Conservation (phyloP, 257 asterid species). For the Penstemon davidsonii region DNA sequence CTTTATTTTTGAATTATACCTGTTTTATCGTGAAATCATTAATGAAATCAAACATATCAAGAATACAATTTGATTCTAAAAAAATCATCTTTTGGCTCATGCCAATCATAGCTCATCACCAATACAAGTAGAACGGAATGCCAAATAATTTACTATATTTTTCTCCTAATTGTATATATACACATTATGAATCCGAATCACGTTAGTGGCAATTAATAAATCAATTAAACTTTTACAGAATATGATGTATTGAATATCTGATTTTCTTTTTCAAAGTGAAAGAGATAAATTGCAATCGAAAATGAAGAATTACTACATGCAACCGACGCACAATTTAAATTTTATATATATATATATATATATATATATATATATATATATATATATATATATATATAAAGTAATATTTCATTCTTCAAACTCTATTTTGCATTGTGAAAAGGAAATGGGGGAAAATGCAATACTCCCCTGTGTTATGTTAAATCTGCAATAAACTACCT, state of each 20-base stretch:
- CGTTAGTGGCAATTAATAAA: not conserved
- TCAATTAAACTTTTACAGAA: not conserved
- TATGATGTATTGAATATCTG: not conserved
- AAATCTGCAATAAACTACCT: too few relatives aligned
- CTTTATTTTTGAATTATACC: not conserved
- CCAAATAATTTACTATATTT: not conserved
- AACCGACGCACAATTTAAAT: too few relatives aligned
- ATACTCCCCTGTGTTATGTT: too few relatives aligned
- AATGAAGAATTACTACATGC: too few relatives aligned
- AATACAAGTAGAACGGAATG: not conserved
- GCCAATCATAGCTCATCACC: slow-evolving; percentile 20
- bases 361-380: too few relatives aligned
- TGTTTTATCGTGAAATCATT: not conserved
- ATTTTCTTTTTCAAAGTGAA: not conserved
- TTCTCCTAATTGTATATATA: not conserved
- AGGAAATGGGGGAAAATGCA: too few relatives aligned
- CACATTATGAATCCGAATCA: not conserved
- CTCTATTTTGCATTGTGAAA: too few relatives aligned
- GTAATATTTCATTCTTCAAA: too few relatives aligned
- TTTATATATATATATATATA: too few relatives aligned
- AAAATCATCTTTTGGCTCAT: not conserved
- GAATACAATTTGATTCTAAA: not conserved
- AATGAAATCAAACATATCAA: not conserved
- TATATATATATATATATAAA: too few relatives aligned
- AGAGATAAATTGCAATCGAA: not conserved